phyloP scores from a whole-genome alignment of 2,329 filamentous ascomycete species.

The Verticillium dahliae region DNA sequence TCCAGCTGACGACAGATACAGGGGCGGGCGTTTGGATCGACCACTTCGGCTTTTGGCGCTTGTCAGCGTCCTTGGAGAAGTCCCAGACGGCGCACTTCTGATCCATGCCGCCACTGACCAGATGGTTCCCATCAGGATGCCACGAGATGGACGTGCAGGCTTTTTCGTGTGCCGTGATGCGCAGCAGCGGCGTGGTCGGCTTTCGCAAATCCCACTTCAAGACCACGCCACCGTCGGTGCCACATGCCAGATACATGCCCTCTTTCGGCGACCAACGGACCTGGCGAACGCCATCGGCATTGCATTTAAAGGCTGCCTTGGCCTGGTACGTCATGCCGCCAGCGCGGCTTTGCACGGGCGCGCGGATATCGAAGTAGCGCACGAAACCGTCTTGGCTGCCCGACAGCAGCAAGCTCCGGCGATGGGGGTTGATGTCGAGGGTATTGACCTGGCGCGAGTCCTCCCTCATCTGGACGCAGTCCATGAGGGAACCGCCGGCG shows the following conservation, averaged over 20 bases:
- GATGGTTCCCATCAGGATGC: conserved; percentile 62
- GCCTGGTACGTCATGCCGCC: conserved; percentile 42
- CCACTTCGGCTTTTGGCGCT: conserved; percentile 58
- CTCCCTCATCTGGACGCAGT: conserved; percentile 52
- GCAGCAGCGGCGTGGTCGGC: conserved; percentile 43
- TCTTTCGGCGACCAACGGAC: conserved; percentile 60
- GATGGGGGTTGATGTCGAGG: conserved; percentile 56
- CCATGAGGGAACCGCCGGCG: conserved; percentile 36
- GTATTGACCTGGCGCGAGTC: conserved; percentile 59
- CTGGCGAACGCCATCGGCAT: conserved; percentile 51
- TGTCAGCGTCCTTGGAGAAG: conserved; percentile 51
- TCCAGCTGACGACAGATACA: conserved; percentile 53
- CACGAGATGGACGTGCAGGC: conserved; percentile 55
- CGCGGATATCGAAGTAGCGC: conserved; percentile 53
- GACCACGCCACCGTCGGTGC: conserved; percentile 54
- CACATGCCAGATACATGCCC: conserved; percentile 57
- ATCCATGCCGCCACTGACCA: conserved; percentile 58
- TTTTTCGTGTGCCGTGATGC: conserved; percentile 56
- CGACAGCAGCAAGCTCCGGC: conserved; percentile 50
- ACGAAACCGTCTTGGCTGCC: conserved; percentile 60
- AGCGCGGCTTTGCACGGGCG: conserved; percentile 38
- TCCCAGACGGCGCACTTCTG: conserved; percentile 61
- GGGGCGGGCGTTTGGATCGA: conserved; percentile 55
- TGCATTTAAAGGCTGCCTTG: conserved; percentile 36
- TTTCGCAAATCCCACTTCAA: conserved; percentile 60